Percentiles rank a stretch among this genome's conserved stretches.
Evolutionary conservation across 495 filamentous ascomycete species (phyloP).

Genomic region (Hypoxylon intermedium): DNA sequence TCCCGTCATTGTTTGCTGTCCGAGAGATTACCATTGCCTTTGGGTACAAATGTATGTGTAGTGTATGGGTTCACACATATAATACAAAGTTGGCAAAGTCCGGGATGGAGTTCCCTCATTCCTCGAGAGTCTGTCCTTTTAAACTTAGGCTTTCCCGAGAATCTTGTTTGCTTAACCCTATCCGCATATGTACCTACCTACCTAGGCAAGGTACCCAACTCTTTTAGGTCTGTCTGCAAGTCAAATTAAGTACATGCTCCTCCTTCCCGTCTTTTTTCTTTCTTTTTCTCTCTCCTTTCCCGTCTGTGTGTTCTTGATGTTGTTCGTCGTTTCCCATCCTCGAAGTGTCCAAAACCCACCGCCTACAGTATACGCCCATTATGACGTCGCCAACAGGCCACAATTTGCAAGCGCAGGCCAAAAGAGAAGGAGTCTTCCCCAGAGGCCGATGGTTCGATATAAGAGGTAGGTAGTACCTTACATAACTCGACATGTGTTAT

Average conservation of each 20-base stretch:
- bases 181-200: conserved; percentile 9
- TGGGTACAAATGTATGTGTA: too few relatives aligned
- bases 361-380: conserved; percentile 9
- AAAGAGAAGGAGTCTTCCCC: background rate
- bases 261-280: background rate
- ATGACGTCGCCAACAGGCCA: conserved; percentile 17
- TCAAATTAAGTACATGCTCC: conserved; percentile 7
- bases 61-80: background rate
- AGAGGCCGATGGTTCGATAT: too few relatives aligned
- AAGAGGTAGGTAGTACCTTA: conserved; percentile 4
- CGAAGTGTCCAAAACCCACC: background rate
- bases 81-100: conserved; percentile 1
- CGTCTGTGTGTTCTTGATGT: background rate
- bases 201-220: conserved; percentile 7
- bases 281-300: background rate
- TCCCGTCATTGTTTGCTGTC: conserved; percentile 14
- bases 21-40: conserved; percentile 23
- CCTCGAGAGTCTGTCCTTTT: conserved; percentile 7
- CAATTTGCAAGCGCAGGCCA: background rate
- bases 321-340: background rate
- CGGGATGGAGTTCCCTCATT: conserved; percentile 3
- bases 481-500: background rate
- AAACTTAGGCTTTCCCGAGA: conserved; percentile 15
- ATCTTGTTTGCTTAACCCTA: conserved; percentile 17
- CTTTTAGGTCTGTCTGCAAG: background rate